Conservation (phyloP, 2,329 filamentous ascomycete species). For the Calonectria crousiana region DNA sequence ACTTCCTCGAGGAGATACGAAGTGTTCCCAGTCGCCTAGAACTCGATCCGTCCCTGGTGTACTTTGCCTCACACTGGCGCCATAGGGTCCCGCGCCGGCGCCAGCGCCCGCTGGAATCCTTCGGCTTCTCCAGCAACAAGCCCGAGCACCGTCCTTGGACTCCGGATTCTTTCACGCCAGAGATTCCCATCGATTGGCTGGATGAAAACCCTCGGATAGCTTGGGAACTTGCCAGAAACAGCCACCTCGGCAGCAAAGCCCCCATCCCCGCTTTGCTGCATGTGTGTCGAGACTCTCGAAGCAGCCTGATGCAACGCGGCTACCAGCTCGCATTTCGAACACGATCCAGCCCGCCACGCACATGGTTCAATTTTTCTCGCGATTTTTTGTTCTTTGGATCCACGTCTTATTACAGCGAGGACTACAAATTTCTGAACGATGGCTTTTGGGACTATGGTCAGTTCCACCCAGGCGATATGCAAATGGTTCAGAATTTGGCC, state of each 20-base stretch:
- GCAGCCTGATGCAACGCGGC: neutral
- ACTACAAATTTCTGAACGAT: neutral
- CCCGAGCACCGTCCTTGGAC: neutral
- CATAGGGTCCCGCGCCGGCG: neutral
- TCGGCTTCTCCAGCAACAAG: neutral
- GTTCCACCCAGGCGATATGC: neutral
- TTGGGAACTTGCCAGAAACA: neutral
- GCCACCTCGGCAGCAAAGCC: neutral
- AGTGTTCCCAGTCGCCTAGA: neutral
- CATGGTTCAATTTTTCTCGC: neutral
- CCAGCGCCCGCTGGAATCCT: neutral
- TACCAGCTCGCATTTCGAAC: neutral
- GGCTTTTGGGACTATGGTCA: neutral
- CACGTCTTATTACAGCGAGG: accelerated
- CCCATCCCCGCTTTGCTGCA: neutral
- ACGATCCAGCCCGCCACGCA: neutral
- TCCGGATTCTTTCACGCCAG: neutral
- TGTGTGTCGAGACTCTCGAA: neutral
- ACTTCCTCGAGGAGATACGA: neutral
- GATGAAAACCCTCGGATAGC: neutral
- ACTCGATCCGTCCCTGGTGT: neutral
- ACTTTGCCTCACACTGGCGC: neutral
- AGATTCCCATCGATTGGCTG: neutral
- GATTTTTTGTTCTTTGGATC: neutral
- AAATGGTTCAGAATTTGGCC: neutral